phyloP scores from a whole-genome alignment of 495 filamentous ascomycete species.

The Penicillium nucicola region DNA sequence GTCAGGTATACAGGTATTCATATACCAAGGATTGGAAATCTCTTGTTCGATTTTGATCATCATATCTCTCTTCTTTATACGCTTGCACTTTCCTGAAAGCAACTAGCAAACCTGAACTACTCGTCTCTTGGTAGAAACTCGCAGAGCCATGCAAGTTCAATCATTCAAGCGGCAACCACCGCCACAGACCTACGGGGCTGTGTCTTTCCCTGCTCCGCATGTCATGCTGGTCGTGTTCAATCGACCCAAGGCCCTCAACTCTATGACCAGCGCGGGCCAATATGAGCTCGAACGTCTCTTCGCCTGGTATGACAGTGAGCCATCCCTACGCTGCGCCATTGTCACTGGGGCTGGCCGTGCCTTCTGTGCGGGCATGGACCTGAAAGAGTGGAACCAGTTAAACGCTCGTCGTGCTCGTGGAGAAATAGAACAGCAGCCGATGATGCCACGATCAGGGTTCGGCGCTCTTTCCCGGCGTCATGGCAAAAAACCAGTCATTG shows the following conservation, averaged over 20 bases:
- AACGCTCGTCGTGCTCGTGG: conserved; percentile 11
- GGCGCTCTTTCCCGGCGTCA: conserved; percentile 29
- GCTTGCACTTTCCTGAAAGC: too few species aligned
- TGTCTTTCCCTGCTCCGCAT: conserved; percentile 31
- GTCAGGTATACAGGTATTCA: too few species aligned
- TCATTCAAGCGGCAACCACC: conserved; percentile 12
- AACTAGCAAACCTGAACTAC: background rate
- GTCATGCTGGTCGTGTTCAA: conserved; percentile 32
- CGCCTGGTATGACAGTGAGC: conserved; percentile 46
- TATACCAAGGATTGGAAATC: too few species aligned
- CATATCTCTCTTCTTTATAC: too few species aligned
- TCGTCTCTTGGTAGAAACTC: background rate
- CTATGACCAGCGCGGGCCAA: conserved; percentile 39
- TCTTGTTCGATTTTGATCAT: too few species aligned
- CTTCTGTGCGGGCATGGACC: conserved; percentile 41
- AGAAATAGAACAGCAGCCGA: conserved; percentile 1
- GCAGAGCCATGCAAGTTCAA: conserved; percentile 2
- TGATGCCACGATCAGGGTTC: conserved; percentile 20
- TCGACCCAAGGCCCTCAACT: conserved; percentile 37
- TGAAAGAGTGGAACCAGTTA: conserved; percentile 21
- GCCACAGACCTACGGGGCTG: conserved; percentile 4
- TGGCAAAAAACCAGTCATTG: conserved; percentile 54
- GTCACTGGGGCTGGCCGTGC: conserved; percentile 47
- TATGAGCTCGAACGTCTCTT: conserved; percentile 42
- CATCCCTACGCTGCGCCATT: conserved; percentile 42